Evolutionary conservation across 2,329 filamentous ascomycete species (phyloP).

Genomic region (Calonectria ilicicola): DNA sequence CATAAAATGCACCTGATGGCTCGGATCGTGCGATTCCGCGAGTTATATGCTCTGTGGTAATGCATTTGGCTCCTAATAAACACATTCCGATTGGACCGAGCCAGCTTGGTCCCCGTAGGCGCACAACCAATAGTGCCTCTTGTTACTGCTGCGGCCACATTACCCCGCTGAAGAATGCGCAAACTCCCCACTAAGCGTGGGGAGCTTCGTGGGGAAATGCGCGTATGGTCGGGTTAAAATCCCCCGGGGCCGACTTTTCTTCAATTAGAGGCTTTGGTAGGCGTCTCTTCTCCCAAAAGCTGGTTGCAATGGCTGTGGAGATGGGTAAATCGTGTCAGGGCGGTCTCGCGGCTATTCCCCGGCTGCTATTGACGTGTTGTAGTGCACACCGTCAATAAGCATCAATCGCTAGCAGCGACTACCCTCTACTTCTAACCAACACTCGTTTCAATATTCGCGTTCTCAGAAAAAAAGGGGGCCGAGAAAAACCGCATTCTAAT

Average conservation of each 20-base stretch:
- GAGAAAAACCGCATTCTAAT: too few species aligned
- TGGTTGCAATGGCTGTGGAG: too few species aligned
- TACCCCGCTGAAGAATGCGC: neutral
- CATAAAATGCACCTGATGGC: neutral
- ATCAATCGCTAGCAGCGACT: too few species aligned
- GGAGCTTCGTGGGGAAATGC: neutral
- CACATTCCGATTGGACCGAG: neutral
- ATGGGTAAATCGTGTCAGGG: too few species aligned
- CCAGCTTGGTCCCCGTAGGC: neutral
- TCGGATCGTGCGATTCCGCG: conserved; percentile 1
- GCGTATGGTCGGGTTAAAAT: neutral
- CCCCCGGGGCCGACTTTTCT: neutral
- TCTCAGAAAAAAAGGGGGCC: too few species aligned
- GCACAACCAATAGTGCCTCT: neutral
- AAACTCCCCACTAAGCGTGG: neutral
- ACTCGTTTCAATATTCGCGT: too few species aligned
- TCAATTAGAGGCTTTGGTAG: neutral
- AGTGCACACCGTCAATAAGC: too few species aligned
- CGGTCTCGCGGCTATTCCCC: too few species aligned
- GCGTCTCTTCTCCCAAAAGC: neutral
- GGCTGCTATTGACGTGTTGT: too few species aligned
- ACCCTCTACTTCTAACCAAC: too few species aligned
- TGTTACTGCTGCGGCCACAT: neutral
- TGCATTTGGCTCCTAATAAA: neutral
- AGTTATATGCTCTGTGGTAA: neutral